Conservation (phyloP, 2,329 filamentous ascomycete genomes). For the Colletotrichum sp. region DNA sequence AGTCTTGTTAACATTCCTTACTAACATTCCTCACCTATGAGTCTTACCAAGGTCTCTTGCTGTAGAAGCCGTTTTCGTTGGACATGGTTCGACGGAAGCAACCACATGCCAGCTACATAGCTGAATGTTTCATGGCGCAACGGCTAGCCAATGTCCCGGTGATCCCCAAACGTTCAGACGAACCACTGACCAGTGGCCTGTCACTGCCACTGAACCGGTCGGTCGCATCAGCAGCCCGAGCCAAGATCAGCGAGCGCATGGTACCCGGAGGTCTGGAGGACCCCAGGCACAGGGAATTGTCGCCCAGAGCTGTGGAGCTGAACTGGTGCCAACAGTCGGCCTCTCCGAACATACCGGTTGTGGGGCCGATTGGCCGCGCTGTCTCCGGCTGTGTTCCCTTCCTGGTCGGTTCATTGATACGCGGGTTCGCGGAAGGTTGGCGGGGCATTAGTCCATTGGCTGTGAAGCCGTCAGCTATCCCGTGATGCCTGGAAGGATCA, state of each 20-base stretch:
- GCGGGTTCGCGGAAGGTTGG: not conserved
- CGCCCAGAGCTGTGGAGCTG: not conserved
- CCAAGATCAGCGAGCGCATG: not conserved
- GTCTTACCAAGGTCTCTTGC: not conserved
- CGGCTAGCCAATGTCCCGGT: not conserved
- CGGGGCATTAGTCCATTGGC: not conserved
- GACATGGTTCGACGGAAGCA: not conserved
- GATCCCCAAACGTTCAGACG: not conserved
- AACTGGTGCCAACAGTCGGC: not conserved
- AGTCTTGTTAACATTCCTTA: not conserved
- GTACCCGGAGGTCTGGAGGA: not conserved
- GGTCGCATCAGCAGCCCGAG: not conserved
- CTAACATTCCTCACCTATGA: not conserved
- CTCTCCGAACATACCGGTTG: not conserved
- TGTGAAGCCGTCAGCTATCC: not conserved
- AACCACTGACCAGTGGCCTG: not conserved
- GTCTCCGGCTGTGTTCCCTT: not conserved
- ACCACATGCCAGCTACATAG: not conserved
- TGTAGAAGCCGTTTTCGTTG: not conserved
- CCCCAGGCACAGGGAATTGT: not conserved
- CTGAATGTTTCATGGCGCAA: not conserved
- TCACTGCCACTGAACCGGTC: not conserved
- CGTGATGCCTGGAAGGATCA: not conserved
- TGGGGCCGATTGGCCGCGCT: constrained; percentile 2
- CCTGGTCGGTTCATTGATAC: not conserved